Percentiles rank a stretch among this genome's conserved stretches.
Evolutionary conservation across 441 rosid genomes (phyloP).

Genomic region (Erysimum cheiri): DNA sequence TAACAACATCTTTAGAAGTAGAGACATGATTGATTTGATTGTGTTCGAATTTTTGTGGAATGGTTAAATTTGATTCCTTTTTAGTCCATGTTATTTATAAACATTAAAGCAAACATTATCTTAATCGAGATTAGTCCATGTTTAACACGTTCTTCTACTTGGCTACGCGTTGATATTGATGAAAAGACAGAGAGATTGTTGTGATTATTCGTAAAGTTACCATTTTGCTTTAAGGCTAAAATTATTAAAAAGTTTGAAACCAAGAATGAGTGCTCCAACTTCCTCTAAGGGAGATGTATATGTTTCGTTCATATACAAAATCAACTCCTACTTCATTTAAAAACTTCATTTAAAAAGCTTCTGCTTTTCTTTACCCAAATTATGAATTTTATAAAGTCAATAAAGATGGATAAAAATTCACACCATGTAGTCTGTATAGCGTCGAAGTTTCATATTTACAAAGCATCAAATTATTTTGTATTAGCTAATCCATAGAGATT

Average conservation of each 20-base stretch:
- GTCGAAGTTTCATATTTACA: too few relatives aligned
- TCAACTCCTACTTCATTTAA: too few relatives aligned
- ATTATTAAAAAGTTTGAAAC: conserved; percentile 1
- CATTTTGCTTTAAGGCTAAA: conserved; percentile 17
- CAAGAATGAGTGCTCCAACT: not conserved
- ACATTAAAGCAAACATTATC: conserved; percentile 15
- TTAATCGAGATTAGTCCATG: conserved; percentile 4
- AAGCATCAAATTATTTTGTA: too few relatives aligned
- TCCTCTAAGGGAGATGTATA: not conserved
- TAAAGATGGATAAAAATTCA: conserved; percentile 26
- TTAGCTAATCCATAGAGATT: too few relatives aligned
- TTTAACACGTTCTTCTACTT: conserved; percentile 18
- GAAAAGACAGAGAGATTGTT: conserved; percentile 26
- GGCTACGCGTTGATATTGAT: conserved; percentile 26
- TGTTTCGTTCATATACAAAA: conserved; percentile 35
- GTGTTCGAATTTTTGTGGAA: not conserved
- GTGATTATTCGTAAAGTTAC: conserved; percentile 21
- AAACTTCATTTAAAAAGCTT: not conserved
- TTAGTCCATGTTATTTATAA: conserved; percentile 21
- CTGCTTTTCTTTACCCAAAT: not conserved
- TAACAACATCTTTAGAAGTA: conserved; percentile 3
- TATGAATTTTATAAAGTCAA: not conserved
- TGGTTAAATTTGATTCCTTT: not conserved
- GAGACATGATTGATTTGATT: conserved; percentile 16
- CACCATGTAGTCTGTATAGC: not conserved